A percentile compares a stretch with the other conserved stretches of the same genome.
These are phyloP conservation scores for Trypethelium eluteriae DNA, from an alignment of 495 filamentous ascomycete species.

Conservation along the genomic window DNA sequence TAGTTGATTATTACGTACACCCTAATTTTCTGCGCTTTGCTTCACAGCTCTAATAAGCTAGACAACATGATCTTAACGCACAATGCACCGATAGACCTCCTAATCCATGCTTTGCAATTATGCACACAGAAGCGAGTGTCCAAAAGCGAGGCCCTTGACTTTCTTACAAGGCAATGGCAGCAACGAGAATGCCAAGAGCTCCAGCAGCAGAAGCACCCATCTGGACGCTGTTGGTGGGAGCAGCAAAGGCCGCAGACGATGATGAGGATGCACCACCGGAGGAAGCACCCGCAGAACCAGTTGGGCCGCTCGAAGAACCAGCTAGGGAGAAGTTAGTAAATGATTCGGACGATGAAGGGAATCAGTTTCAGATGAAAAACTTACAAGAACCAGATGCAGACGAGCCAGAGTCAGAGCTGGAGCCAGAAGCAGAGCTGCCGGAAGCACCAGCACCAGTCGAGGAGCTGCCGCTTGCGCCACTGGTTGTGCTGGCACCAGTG, in stretches of 20 bases:
- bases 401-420: background rate
- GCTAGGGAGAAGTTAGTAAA: background rate
- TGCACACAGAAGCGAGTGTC: slow-evolving; percentile 1
- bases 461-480: background rate
- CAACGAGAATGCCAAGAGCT: background rate
- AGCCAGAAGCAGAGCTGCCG: background rate
- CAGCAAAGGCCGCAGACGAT: slow-evolving; percentile 6
- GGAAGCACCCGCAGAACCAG: background rate
- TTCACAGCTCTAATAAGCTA: background rate
- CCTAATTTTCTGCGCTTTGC: background rate
- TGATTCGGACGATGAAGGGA: background rate
- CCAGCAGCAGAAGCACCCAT: slow-evolving; percentile 8
- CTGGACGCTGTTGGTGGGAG: slow-evolving; percentile 1
- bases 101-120: background rate
- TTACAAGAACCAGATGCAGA: background rate
- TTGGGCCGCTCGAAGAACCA: background rate
- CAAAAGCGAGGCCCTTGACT: background rate
- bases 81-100: background rate
- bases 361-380: background rate
- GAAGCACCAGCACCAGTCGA: background rate
- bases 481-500: background rate
- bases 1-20: slow-evolving; percentile 7
- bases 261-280: background rate
- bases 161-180: slow-evolving; percentile 9
- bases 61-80: background rate